These are phyloP conservation scores for Globisporangium paroecandrum DNA, from an alignment of 352 stramenopile genomes.

Conservation along the genomic window DNA sequence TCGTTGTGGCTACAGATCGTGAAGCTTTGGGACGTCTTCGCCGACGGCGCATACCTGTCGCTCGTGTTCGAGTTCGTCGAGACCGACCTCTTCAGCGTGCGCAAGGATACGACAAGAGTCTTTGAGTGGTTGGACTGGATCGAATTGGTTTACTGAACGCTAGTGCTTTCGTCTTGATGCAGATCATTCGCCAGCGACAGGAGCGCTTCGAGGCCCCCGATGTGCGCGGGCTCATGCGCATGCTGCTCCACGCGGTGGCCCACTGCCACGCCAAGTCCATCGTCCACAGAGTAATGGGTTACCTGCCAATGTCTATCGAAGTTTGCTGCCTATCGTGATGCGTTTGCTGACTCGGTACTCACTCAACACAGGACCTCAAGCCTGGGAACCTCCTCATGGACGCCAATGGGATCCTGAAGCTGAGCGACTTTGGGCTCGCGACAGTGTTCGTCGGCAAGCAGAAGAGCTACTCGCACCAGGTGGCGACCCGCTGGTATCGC, in stretches of 20 bases:
- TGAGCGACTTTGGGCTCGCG: constrained; percentile 78
- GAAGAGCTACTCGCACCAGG: constrained; percentile 63
- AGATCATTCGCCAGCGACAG: constrained; percentile 42
- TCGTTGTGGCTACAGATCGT: constrained; percentile 37
- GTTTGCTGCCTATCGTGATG: neutral
- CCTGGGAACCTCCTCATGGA: constrained; percentile 65
- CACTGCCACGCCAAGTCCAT: constrained; percentile 64
- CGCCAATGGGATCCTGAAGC: constrained; percentile 54
- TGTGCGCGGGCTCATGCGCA: constrained; percentile 54
- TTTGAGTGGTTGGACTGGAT: neutral
- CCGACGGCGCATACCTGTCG: constrained; percentile 51
- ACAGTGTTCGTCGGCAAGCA: constrained; percentile 46
- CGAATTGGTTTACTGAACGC: neutral
- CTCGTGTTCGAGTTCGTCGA: constrained; percentile 76
- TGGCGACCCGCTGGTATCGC: constrained; percentile 81
- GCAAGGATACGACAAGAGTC: neutral
- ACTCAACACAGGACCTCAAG: constrained; percentile 53
- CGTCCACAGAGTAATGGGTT: constrained; percentile 42
- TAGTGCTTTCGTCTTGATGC: neutral
- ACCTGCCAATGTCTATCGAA: too few species aligned
- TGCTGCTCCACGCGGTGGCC: constrained; percentile 62
- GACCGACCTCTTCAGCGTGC: constrained; percentile 51
- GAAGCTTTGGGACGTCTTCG: constrained; percentile 54
- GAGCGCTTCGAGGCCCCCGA: constrained; percentile 37
- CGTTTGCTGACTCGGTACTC: neutral